Evolutionary conservation across 2,329 filamentous ascomycete genomes (phyloP).

Genomic region (Tolypocladium amazonense): DNA sequence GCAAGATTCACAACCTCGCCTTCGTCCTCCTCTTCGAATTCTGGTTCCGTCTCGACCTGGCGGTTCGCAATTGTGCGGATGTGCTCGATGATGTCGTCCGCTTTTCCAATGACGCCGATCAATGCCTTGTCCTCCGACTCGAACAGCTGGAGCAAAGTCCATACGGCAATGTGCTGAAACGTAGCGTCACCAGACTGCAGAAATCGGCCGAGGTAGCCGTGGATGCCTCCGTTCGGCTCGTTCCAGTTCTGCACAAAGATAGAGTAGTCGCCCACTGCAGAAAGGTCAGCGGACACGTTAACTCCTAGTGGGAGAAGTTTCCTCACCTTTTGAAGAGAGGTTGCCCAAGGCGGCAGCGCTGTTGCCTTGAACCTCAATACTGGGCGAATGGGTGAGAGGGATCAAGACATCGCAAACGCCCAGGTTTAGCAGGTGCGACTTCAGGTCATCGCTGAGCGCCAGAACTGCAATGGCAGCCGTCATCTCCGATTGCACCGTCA

Average conservation of each 20-base stretch:
- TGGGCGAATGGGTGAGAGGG: slow-evolving; percentile 85
- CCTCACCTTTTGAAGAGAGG: slow-evolving; percentile 84
- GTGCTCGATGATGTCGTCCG: slow-evolving; percentile 84
- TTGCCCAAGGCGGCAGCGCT: slow-evolving; percentile 94
- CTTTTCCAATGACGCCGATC: slow-evolving; percentile 80
- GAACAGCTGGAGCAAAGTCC: slow-evolving; percentile 89
- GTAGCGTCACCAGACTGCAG: slow-evolving; percentile 89
- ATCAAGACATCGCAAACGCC: slow-evolving; percentile 96
- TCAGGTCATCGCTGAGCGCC: slow-evolving; percentile 89
- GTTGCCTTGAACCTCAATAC: slow-evolving; percentile 97
- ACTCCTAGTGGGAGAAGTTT: background rate
- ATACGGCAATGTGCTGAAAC: slow-evolving; percentile 98
- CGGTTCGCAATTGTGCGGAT: slow-evolving; percentile 86
- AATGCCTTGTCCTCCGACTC: slow-evolving; percentile 89
- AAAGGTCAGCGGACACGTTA: background rate
- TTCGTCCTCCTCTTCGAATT: slow-evolving; percentile 81
- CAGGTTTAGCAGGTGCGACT: slow-evolving; percentile 78
- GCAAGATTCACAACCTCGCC: slow-evolving; percentile 88
- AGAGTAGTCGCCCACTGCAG: slow-evolving; percentile 81
- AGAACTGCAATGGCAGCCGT: slow-evolving; percentile 97
- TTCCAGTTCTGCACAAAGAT: slow-evolving; percentile 94
- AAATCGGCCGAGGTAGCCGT: slow-evolving; percentile 89
- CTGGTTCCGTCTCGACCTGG: slow-evolving; percentile 77
- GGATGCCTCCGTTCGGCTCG: slow-evolving; percentile 85
- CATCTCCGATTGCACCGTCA: slow-evolving; percentile 98